Evolutionary conservation across 805 yeast species (phyloP).

Genomic region (Wilhelminamyces savonicus): DNA sequence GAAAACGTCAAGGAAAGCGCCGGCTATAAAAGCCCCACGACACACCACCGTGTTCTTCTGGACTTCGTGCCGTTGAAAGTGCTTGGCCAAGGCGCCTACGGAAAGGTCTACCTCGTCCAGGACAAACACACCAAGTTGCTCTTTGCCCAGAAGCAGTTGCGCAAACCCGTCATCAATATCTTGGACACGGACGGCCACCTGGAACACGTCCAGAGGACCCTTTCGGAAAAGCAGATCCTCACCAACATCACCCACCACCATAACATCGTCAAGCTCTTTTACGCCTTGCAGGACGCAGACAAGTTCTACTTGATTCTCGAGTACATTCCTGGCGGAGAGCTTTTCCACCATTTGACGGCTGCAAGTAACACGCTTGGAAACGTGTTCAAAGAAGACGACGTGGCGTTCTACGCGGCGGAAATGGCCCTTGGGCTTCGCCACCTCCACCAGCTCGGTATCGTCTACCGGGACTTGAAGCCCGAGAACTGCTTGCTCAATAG

Average conservation of each 20-base stretch:
- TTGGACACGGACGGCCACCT: slow-evolving; percentile 18
- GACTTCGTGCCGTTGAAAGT: slow-evolving; percentile 76
- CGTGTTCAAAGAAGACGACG: slow-evolving; percentile 54
- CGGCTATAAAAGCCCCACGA: not conserved
- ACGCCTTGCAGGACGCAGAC: slow-evolving; percentile 40
- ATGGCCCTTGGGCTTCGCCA: slow-evolving; percentile 73
- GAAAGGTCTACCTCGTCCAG: slow-evolving; percentile 74
- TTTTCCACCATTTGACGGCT: slow-evolving; percentile 32
- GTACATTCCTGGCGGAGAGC: slow-evolving; percentile 40
- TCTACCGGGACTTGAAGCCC: slow-evolving; percentile 39
- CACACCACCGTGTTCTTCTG: slow-evolving; percentile 12
- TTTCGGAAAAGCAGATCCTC: slow-evolving; percentile 72
- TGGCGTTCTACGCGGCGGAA: slow-evolving; percentile 76
- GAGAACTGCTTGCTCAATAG: slow-evolving; percentile 41
- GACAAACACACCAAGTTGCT: slow-evolving; percentile 56
- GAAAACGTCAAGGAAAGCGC: slow-evolving; percentile 1
- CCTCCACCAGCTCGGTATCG: slow-evolving; percentile 48
- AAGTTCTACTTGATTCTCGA: slow-evolving; percentile 38
- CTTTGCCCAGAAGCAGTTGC: slow-evolving; percentile 82
- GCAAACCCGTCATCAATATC: slow-evolving; percentile 74
- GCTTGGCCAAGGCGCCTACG: slow-evolving; percentile 83
- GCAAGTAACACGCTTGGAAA: slow-evolving; percentile 12
- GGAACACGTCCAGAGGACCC: slow-evolving; percentile 59
- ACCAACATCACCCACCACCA: slow-evolving; percentile 59
- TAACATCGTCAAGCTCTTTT: slow-evolving; percentile 38